phyloP scores from a whole-genome alignment of 805 yeast genomes.

The Candida boleticola region DNA sequence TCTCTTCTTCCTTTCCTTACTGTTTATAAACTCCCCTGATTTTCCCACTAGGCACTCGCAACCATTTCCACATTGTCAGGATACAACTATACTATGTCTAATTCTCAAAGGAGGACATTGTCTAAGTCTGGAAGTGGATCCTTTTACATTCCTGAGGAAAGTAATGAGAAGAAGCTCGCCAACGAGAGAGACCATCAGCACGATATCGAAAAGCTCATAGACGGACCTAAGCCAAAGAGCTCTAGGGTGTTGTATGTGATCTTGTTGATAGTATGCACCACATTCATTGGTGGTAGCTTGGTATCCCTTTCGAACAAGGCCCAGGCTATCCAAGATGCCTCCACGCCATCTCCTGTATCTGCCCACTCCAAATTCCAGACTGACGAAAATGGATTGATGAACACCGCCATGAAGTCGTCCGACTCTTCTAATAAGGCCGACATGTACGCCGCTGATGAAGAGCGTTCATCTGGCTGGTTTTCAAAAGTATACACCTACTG shows the following conservation, averaged over 20 bases:
- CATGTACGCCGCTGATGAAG: neutral
- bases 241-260: neutral
- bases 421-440: neutral
- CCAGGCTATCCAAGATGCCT: neutral
- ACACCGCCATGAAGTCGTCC: neutral
- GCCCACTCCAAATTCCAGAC: neutral
- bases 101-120: conserved; percentile 1
- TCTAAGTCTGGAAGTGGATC: conserved; percentile 3
- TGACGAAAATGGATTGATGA: neutral
- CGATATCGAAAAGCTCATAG: conserved; percentile 1
- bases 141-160: neutral
- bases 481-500: neutral
- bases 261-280: neutral
- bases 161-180: neutral
- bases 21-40: neutral
- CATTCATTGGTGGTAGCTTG: neutral
- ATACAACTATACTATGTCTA: neutral
- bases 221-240: neutral
- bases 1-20: too few species aligned
- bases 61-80: conserved; percentile 1
- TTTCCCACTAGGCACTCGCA: too few species aligned
- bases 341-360: too few species aligned
- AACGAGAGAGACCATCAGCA: neutral
- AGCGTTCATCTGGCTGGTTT: neutral
- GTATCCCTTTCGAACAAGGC: neutral